phyloP scores from a whole-genome alignment of 225 moss, liverwort and hornwort genomes.

The Bryoerythrophyllum caledonicum region DNA sequence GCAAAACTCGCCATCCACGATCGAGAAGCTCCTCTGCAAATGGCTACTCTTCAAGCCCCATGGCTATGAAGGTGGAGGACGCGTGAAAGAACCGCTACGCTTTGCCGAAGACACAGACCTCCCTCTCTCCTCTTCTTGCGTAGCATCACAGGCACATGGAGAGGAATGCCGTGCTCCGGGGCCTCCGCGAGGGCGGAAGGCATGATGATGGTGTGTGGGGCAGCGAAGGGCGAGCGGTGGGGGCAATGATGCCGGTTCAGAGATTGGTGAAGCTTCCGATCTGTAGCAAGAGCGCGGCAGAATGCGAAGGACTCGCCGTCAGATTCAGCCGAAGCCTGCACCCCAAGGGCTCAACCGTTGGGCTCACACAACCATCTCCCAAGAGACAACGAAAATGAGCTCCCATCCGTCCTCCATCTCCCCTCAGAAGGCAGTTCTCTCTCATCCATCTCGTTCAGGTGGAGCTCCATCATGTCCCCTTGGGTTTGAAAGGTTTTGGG shows the following conservation, averaged over 20 bases:
- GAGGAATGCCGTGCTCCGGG: constrained; percentile 6
- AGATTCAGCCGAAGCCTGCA: constrained; percentile 29
- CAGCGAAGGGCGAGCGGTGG: constrained; percentile 7
- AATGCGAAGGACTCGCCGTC: constrained; percentile 37
- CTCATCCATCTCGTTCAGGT: not conserved
- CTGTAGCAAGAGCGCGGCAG: constrained; percentile 39
- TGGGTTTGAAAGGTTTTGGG: not conserved
- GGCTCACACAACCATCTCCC: constrained; percentile 6
- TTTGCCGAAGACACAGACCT: not conserved
- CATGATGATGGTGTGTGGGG: constrained; percentile 12
- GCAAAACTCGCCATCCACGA: no score
- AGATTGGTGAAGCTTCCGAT: constrained; percentile 33
- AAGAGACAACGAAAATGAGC: not conserved
- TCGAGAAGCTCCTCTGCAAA: no score
- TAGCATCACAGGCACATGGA: not conserved
- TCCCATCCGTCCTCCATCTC: no score
- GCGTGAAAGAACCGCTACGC: no score
- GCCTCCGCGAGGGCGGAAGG: constrained; percentile 6
- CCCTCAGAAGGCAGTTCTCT: no score
- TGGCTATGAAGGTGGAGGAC: no score
- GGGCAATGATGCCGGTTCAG: constrained; percentile 35
- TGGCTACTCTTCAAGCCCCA: no score
- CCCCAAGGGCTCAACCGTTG: constrained; percentile 26
- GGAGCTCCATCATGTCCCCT: not conserved
- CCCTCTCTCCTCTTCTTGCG: not conserved